phyloP scores from a whole-genome alignment of 1,284 basidiomycete species.

The Rhizopogon hawkerae region DNA sequence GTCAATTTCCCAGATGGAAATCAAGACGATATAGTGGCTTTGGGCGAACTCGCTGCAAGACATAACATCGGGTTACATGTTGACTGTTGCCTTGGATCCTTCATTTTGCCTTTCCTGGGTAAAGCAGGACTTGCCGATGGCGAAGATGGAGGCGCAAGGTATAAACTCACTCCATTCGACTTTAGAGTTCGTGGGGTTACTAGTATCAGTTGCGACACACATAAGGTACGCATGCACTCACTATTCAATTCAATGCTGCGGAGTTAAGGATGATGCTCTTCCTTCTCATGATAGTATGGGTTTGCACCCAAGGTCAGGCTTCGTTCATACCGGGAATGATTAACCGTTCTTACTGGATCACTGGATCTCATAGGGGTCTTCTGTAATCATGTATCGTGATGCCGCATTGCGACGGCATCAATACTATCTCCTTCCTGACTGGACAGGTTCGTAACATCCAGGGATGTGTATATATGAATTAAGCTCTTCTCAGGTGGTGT shows the following conservation, averaged over 20 bases:
- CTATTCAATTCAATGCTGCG: background rate
- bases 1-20: conserved; percentile 91
- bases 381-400: conserved; percentile 86
- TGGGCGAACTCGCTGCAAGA: conserved; percentile 69
- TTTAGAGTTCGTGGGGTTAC: conserved; percentile 88
- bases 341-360: background rate
- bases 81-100: conserved; percentile 88
- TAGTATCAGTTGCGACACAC: conserved; percentile 86
- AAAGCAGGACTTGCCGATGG: conserved; percentile 44
- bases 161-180: conserved; percentile 64
- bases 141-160: conserved; percentile 35
- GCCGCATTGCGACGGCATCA: conserved; percentile 69
- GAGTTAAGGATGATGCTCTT: conserved; percentile 4
- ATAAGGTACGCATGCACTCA: conserved; percentile 54
- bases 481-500: conserved; percentile 46
- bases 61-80: conserved; percentile 87
- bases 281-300: conserved; percentile 48
- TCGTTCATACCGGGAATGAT: background rate
- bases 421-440: conserved; percentile 77
- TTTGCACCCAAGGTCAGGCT: conserved; percentile 69
- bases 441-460: conserved; percentile 45
- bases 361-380: conserved; percentile 59
- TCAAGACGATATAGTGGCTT: conserved; percentile 80
- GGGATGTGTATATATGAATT: background rate
- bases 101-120: conserved; percentile 87